phyloP scores from a whole-genome alignment of 75 land plant genomes.

The Ceratopteris richardii region DNA sequence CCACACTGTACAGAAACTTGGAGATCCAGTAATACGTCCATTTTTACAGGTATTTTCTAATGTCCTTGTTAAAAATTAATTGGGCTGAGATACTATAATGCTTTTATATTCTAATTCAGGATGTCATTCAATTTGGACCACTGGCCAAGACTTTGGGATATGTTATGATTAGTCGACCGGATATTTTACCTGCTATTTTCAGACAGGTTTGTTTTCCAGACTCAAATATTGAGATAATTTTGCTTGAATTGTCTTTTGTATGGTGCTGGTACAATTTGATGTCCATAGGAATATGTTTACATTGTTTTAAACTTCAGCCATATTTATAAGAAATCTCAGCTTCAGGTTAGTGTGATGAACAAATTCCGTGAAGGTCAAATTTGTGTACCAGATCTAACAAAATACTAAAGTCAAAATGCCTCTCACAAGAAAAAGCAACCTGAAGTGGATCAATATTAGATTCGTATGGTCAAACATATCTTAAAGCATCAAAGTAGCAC shows the following conservation, averaged over 20 bases:
- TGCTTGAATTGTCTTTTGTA: neutral
- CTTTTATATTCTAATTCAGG: constrained; percentile 43
- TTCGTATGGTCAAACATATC: no score
- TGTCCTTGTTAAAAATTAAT: neutral
- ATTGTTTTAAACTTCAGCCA: no score
- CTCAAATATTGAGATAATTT: neutral
- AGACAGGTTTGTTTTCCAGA: constrained; percentile 50
- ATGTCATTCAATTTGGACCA: constrained; percentile 89
- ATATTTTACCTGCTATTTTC: constrained; percentile 69
- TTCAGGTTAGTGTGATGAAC: no score
- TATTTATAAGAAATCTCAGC: no score
- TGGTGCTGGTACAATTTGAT: no score
- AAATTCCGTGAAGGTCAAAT: no score
- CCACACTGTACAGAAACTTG: constrained; percentile 44
- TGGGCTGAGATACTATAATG: neutral
- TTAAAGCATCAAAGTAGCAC: no score
- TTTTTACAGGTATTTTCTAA: constrained; percentile 68
- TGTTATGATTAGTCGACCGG: constrained; percentile 61
- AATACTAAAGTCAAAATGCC: no score
- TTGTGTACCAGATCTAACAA: no score
- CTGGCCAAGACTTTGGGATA: constrained; percentile 63
- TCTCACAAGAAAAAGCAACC: no score
- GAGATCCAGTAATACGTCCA: constrained; percentile 85
- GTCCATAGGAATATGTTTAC: no score
- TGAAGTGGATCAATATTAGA: no score